Base-by-base conservation (phyloP, 257 asterid species). In the Asclepias syriaca region DNA sequence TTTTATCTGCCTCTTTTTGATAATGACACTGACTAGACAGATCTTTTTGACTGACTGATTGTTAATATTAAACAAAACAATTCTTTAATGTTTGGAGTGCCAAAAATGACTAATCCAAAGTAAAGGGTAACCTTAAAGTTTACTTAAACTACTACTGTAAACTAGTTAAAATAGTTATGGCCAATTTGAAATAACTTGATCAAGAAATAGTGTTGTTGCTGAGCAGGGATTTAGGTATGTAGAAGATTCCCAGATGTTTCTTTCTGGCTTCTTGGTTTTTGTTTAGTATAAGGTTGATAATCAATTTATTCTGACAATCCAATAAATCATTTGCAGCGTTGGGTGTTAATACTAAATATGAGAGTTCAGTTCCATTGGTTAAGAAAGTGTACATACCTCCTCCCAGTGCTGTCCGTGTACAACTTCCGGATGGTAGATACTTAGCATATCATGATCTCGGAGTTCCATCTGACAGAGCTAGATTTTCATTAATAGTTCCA, bases 391-490 rank as follows among this genome's bases (percentile, higher is more conserved):
- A 59, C 29, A 69, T 85, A 12, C 97, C 87, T 80, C 97, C 97
- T 66, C 89, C 96, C 0, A 81, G 87, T 83, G 97, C 96, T 27
- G 59, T 71, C 29, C 87, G 91, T 4, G 46, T 85, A 74, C 66
- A 81, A 37, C 97, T 93, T 50, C 96, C 97, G 0, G 97, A 91
- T 72, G 90, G 93, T 56, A 81, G 98, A 86, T 74, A 81, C 84
- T 22, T 91, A 72, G 96, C 98, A 8, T 93, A 91, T 84, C 84
- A 75, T 8, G 95, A 89, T 72, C 66, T 78, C 13, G 97, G 98
- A 61, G 91, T 91, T 84, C 77, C 93, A 48, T 83, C 89, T 2
- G 84, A 84, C 61, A 83, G 75, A 84, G 94, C 98, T 50, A 80
- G 96, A 72, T 81, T 77, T 82, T 81, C 95, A 8, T 3, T 89